Evolutionary conservation across 78 protist genomes (phyloP).

Genomic region (Protostelium mycophagum): DNA sequence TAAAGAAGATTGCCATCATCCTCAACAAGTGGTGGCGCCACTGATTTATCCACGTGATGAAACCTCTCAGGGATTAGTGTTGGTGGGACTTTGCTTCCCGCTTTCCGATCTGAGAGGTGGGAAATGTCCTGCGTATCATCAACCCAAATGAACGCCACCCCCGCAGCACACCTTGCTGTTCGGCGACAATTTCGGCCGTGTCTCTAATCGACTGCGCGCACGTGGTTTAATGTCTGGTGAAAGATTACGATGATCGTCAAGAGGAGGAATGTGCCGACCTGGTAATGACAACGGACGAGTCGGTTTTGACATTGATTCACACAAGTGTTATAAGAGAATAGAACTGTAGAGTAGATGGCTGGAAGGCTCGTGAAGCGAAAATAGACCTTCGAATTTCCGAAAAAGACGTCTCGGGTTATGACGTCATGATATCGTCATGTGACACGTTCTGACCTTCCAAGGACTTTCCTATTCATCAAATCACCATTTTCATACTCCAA

Average conservation of each 20-base stretch:
- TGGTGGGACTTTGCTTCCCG: neutral
- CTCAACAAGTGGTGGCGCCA: neutral
- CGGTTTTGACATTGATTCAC: no score
- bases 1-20: neutral
- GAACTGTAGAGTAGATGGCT: no score
- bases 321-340: no score
- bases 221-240: neutral
- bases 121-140: neutral
- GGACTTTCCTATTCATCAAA: no score
- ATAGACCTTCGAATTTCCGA: no score
- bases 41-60: neutral
- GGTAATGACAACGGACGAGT: neutral
- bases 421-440: neutral
- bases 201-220: neutral
- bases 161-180: neutral
- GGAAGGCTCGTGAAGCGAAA: no score
- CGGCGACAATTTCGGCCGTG: neutral
- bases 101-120: neutral
- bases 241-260: no score
- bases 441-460: constrained; percentile 1
- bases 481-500: no score
- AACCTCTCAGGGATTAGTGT: neutral
- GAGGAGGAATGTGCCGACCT: no score
- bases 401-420: neutral
- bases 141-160: neutral